Conservation (phyloP, 306 rosid species). For the cucumber (Cucumis sativus) region Cucumber_9930_V3 NC_026659.2:20770501-20771000, state of each 20-base stretch:
- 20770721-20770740: constrained; percentile 61
- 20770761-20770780: constrained; percentile 36
- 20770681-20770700: not conserved
- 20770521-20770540: no score
- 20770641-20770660: not conserved
- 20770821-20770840: constrained; percentile 39
- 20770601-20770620: not conserved
- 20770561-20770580: not conserved
- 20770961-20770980: not conserved
- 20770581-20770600: not conserved
- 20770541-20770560: no score
- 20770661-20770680: not conserved
- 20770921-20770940: constrained; percentile 24
- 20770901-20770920: constrained; percentile 54
- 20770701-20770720: constrained; percentile 64
- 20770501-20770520: no score
- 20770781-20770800: constrained; percentile 25
- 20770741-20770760: constrained; percentile 65
- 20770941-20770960: not conserved
- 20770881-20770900: constrained; percentile 55
- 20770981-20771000: no score
- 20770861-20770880: constrained; percentile 42
- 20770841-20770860: constrained; percentile 53
- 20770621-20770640: not conserved
- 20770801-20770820: constrained; percentile 40